A percentile compares a stretch with the other conserved stretches of the same genome.
These are phyloP conservation scores for Lichtheimia corymbifera DNA, from an alignment of 371 early-diverging fungal species.

Conservation along the genomic window DNA sequence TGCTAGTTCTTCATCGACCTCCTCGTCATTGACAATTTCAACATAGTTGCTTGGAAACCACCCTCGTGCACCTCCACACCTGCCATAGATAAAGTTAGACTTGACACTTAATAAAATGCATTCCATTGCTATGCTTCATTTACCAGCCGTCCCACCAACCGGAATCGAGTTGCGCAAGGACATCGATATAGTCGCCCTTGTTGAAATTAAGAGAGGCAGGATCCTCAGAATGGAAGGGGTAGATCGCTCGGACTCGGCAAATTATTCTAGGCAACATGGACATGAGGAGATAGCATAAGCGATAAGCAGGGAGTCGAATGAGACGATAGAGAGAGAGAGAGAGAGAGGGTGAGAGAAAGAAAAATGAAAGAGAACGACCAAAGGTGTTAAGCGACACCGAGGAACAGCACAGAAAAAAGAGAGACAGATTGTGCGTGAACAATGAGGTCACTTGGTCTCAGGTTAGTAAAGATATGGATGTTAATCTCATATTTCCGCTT, in stretches of 20 bases:
- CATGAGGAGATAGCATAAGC: not conserved
- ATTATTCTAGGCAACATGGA: constrained; percentile 29
- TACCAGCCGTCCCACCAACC: constrained; percentile 94
- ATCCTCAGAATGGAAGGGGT: constrained; percentile 76
- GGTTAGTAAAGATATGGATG: too few species aligned
- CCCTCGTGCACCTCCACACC: constrained; percentile 65
- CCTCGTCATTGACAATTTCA: constrained; percentile 30
- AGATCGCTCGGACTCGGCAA: constrained; percentile 61
- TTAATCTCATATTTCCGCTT: too few species aligned
- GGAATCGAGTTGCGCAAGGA: constrained; percentile 76
- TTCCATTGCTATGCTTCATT: not conserved
- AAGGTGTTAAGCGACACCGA: too few species aligned
- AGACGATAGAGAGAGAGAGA: not conserved
- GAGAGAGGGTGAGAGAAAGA: not conserved
- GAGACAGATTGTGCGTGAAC: too few species aligned
- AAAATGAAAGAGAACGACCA: not conserved
- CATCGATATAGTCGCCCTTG: constrained; percentile 80
- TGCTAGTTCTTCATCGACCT: constrained; percentile 7
- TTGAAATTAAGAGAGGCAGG: constrained; percentile 70
- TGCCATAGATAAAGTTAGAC: constrained; percentile 1
- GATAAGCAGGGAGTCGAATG: not conserved
- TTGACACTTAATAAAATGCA: not conserved
- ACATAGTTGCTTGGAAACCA: constrained; percentile 92
- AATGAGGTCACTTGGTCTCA: too few species aligned
- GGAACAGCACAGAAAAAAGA: too few species aligned